phyloP scores from a whole-genome alignment of 805 yeast species.

The Starmera caribaea region DNA sequence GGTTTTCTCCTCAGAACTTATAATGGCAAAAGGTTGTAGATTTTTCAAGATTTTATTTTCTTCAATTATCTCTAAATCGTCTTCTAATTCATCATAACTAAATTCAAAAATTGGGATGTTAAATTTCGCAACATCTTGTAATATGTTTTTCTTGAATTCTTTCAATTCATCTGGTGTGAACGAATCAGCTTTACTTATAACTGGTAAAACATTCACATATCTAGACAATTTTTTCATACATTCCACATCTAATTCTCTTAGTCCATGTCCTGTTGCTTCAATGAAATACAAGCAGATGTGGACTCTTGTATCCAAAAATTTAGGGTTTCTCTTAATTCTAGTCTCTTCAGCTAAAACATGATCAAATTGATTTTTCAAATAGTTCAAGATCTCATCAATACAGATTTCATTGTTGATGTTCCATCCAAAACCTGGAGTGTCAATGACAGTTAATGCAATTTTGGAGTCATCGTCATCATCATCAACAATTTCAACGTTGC shows the following conservation, averaged over 20 bases:
- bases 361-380: conserved; percentile 70
- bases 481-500: conserved; percentile 50
- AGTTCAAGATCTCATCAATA: conserved; percentile 53
- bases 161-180: conserved; percentile 53
- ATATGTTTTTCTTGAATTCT: conserved; percentile 49
- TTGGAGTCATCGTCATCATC: conserved; percentile 55
- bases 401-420: conserved; percentile 58
- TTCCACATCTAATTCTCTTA: conserved; percentile 63
- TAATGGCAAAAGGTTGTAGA: conserved; percentile 69
- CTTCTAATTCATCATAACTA: conserved; percentile 62
- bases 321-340: conserved; percentile 76
- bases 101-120: conserved; percentile 72
- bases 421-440: conserved; percentile 77
- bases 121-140: conserved; percentile 52
- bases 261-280: conserved; percentile 55
- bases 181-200: conserved; percentile 62
- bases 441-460: conserved; percentile 50
- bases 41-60: conserved; percentile 54
- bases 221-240: conserved; percentile 64
- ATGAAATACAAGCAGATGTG: conserved; percentile 68
- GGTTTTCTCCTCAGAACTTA: conserved; percentile 52
- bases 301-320: conserved; percentile 68
- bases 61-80: conserved; percentile 57
- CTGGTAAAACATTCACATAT: conserved; percentile 65
- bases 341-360: conserved; percentile 79